Evolutionary conservation across 257 asterid species (phyloP).

Genomic region (Primulina huaijiensis): DNA sequence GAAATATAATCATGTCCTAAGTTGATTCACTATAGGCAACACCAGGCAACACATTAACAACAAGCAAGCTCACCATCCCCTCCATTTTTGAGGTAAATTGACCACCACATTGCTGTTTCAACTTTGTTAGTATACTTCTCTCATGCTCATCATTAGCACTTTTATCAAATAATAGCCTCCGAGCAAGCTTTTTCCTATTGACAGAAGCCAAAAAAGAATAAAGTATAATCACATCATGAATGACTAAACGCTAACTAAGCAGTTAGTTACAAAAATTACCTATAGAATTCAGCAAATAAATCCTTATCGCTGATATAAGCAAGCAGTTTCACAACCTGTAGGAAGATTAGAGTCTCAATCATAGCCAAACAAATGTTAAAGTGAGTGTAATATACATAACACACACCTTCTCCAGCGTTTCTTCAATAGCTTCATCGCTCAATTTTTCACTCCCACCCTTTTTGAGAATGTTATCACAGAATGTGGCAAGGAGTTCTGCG

Average conservation of each 20-base stretch:
- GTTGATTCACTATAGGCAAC: neutral
- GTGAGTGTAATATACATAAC: constrained; percentile 10
- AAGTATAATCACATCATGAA: constrained; percentile 2
- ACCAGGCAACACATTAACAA: neutral
- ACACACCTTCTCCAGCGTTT: constrained; percentile 84
- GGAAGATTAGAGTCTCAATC: constrained; percentile 22
- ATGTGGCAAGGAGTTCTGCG: constrained; percentile 97
- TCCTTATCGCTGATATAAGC: constrained; percentile 98
- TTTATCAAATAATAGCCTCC: constrained; percentile 90
- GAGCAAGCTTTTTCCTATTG: constrained; percentile 92
- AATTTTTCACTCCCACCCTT: constrained; percentile 98
- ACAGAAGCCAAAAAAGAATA: constrained; percentile 8
- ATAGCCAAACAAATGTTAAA: constrained; percentile 9
- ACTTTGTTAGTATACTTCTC: constrained; percentile 87
- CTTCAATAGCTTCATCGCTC: constrained; percentile 99
- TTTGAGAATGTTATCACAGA: constrained; percentile 94
- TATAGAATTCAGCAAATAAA: constrained; percentile 93
- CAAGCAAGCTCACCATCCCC: constrained; percentile 77
- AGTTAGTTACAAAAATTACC: constrained; percentile 40
- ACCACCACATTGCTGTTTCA: constrained; percentile 99
- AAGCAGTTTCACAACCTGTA: constrained; percentile 90
- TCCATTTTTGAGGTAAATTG: constrained; percentile 99
- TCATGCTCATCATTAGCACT: constrained; percentile 99
- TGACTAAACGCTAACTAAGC: constrained; percentile 13
- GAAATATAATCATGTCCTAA: neutral